These are phyloP conservation scores for Parasitella parasitica DNA, from an alignment of 371 early-diverging fungal genomes.

Conservation along the genomic window DNA sequence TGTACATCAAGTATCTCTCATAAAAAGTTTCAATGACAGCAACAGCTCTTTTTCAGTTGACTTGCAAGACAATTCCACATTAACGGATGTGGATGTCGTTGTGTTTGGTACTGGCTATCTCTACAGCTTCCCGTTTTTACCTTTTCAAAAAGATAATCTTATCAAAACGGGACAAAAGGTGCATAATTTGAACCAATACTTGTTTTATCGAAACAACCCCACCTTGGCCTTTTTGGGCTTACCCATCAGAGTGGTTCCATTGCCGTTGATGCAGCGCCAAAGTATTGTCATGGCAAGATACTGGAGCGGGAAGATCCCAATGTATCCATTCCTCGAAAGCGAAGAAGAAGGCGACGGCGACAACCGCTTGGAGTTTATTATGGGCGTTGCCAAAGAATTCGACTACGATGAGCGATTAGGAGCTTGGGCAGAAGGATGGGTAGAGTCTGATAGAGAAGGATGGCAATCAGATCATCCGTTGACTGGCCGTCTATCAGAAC, in stretches of 20 bases:
- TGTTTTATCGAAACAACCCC: slow-evolving; percentile 55
- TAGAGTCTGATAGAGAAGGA: not conserved
- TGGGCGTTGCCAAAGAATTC: slow-evolving; percentile 21
- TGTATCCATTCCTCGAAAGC: too few species aligned
- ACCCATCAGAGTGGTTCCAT: slow-evolving; percentile 56
- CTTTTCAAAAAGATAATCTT: slow-evolving; percentile 23
- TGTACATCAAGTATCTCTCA: slow-evolving; percentile 18
- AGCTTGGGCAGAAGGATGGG: slow-evolving; percentile 39
- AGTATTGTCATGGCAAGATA: slow-evolving; percentile 45
- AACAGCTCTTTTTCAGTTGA: slow-evolving; percentile 11
- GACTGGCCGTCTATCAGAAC: slow-evolving; percentile 26
- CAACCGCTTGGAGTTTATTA: slow-evolving; percentile 11
- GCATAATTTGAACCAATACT: slow-evolving; percentile 39
- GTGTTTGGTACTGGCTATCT: slow-evolving; percentile 67
- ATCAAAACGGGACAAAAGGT: slow-evolving; percentile 48
- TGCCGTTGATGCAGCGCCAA: slow-evolving; percentile 60
- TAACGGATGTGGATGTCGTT: slow-evolving; percentile 42
- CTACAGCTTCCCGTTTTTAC: slow-evolving; percentile 56
- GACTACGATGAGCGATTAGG: slow-evolving; percentile 32
- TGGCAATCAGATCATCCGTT: slow-evolving; percentile 24
- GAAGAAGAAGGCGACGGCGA: slow-evolving; percentile 6
- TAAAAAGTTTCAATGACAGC: not conserved
- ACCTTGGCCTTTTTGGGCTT: slow-evolving; percentile 58
- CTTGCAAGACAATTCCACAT: slow-evolving; percentile 34
- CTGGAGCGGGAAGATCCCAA: slow-evolving; percentile 42